Percentiles rank a stretch among this genome's conserved stretches.
phyloP scores from a whole-genome alignment of 2,329 filamentous ascomycete species.

The Pochonia chlamydosporia region DNA sequence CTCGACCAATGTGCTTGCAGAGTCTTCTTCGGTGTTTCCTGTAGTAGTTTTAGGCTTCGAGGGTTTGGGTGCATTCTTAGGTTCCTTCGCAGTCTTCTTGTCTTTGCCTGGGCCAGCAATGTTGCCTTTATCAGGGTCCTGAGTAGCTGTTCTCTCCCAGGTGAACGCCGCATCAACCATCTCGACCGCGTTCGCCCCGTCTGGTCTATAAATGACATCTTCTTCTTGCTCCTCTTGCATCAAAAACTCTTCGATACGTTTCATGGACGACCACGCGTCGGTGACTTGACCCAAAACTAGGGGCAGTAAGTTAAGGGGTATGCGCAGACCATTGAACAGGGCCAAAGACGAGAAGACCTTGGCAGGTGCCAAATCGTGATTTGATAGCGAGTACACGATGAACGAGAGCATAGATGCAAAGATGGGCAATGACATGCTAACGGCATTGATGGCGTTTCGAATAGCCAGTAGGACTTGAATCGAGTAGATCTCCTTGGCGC shows the following conservation, averaged over 20 bases:
- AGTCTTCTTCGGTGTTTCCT: constrained; percentile 36
- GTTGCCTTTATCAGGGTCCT: constrained; percentile 38
- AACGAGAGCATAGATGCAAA: constrained; percentile 95
- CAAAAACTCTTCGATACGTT: constrained; percentile 83
- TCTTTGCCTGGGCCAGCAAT: constrained; percentile 38
- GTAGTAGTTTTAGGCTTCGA: constrained; percentile 23
- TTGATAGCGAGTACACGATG: constrained; percentile 67
- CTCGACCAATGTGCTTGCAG: constrained; percentile 50
- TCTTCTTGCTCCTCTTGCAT: constrained; percentile 80
- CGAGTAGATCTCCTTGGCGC: constrained; percentile 70
- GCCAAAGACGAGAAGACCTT: constrained; percentile 88
- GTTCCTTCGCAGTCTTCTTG: constrained; percentile 32
- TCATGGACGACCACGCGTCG: constrained; percentile 80
- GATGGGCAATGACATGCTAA: constrained; percentile 81
- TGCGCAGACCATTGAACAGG: constrained; percentile 83
- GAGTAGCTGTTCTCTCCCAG: constrained; percentile 67
- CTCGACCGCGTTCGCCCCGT: constrained; percentile 64
- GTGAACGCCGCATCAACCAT: constrained; percentile 73
- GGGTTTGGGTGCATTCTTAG: constrained; percentile 22
- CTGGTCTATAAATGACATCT: constrained; percentile 49
- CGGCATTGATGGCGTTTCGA: constrained; percentile 76
- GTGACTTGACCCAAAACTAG: constrained; percentile 84
- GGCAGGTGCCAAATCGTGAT: constrained; percentile 66
- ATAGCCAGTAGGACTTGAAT: constrained; percentile 80
- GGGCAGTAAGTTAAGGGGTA: constrained; percentile 85